phyloP scores from a whole-genome alignment of 345 rosid genomes.

The Iberis pinnata region DNA sequence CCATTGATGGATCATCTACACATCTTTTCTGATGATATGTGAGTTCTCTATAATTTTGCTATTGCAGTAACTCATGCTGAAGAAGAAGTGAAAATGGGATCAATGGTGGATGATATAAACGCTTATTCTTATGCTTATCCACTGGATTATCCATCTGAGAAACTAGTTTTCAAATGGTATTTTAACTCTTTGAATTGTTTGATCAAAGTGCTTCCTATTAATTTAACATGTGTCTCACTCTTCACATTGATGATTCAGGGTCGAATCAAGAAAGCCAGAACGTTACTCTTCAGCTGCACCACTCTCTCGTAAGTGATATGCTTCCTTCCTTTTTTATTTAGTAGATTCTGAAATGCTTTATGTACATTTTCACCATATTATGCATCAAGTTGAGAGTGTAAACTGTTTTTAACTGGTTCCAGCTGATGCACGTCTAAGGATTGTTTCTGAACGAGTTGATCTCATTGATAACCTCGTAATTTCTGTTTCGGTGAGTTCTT shows the following conservation, averaged over 20 bases:
- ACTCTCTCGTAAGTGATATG: constrained; percentile 60
- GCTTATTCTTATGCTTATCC: constrained; percentile 81
- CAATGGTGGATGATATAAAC: constrained; percentile 71
- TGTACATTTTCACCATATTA: neutral
- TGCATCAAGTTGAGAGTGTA: constrained; percentile 5
- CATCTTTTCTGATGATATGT: neutral
- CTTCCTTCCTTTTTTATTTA: constrained; percentile 10
- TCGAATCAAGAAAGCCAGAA: constrained; percentile 92
- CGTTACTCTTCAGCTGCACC: constrained; percentile 97
- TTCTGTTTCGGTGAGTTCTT: constrained; percentile 61
- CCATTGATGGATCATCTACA: neutral
- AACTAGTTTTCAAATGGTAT: constrained; percentile 73
- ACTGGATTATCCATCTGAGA: constrained; percentile 49
- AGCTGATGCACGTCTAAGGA: constrained; percentile 92
- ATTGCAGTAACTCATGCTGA: constrained; percentile 49
- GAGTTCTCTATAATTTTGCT: neutral
- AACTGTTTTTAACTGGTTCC: constrained; percentile 24
- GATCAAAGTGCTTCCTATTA: neutral
- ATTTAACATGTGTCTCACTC: neutral
- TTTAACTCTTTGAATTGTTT: neutral
- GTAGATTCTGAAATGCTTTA: neutral
- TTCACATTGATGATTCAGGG: constrained; percentile 44
- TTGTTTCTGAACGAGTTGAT: constrained; percentile 90
- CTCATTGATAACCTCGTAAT: constrained; percentile 70
- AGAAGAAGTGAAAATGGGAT: constrained; percentile 25